Percentiles rank a stretch among this genome's conserved stretches.
Evolutionary conservation across 768 basidiomycete species (phyloP).

Genomic region (Candolleomyces efflorescens): DNA sequence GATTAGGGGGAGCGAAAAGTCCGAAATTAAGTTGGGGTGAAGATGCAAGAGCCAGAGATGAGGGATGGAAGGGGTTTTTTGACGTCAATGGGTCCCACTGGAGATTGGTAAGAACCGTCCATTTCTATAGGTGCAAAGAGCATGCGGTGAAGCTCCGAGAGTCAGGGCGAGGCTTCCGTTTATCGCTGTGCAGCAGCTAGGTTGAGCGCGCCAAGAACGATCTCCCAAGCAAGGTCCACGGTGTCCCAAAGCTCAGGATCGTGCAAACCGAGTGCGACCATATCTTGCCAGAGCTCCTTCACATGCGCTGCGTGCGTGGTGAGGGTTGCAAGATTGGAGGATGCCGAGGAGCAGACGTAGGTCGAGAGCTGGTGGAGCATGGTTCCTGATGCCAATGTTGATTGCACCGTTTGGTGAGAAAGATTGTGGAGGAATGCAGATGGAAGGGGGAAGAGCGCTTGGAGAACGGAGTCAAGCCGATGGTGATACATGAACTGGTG

Average conservation of each 20-base stretch:
- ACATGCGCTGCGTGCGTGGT: conserved; percentile 61
- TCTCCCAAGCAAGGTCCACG: conserved; percentile 77
- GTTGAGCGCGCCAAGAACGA: conserved; percentile 56
- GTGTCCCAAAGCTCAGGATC: conserved; percentile 75
- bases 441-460: conserved; percentile 58
- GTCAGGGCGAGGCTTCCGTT: background rate
- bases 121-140: background rate
- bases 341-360: conserved; percentile 46
- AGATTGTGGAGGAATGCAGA: conserved; percentile 39
- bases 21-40: background rate
- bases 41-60: background rate
- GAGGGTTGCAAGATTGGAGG: conserved; percentile 38
- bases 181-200: conserved; percentile 34
- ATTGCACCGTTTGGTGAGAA: conserved; percentile 39
- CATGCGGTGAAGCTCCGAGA: background rate
- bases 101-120: background rate
- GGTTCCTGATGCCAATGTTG: conserved; percentile 41
- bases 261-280: conserved; percentile 66
- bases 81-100: background rate
- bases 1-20: background rate
- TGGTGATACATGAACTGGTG: conserved; percentile 69
- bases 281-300: conserved; percentile 79
- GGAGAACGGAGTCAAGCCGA: conserved; percentile 53
- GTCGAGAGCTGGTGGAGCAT: conserved; percentile 53
- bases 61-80: background rate